Evolutionary conservation across 768 basidiomycete species (phyloP).

Genomic region (Tylopilus vinaceipallidus): DNA sequence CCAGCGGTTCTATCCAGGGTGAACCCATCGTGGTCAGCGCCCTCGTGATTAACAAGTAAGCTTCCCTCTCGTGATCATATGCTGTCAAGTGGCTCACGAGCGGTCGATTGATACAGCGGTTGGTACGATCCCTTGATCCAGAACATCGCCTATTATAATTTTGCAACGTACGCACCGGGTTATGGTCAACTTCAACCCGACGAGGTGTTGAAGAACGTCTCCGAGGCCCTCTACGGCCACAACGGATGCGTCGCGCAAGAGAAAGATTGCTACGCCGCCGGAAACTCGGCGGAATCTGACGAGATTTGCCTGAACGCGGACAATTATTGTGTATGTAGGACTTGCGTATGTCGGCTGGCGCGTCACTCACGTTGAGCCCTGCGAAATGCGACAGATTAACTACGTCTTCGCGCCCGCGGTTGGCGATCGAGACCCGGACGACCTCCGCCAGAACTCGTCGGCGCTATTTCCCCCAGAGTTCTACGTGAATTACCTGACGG

Average conservation of each 20-base stretch:
- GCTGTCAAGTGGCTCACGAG: neutral
- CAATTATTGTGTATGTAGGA: constrained; percentile 51
- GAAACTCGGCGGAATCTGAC: constrained; percentile 43
- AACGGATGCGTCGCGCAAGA: constrained; percentile 57
- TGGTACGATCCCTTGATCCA: constrained; percentile 69
- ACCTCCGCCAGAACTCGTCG: constrained; percentile 55
- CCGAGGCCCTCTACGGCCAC: constrained; percentile 43
- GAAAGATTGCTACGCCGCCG: constrained; percentile 55
- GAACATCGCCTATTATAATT: constrained; percentile 57
- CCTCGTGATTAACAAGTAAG: constrained; percentile 64
- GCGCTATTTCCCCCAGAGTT: constrained; percentile 56
- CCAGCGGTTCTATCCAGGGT: constrained; percentile 42
- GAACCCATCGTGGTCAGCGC: constrained; percentile 55
- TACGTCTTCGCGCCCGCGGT: constrained; percentile 52
- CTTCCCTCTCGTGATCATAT: neutral
- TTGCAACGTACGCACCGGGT: constrained; percentile 60
- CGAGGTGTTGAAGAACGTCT: constrained; percentile 44
- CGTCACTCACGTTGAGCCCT: neutral
- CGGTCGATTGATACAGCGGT: constrained; percentile 39
- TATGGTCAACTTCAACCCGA: constrained; percentile 61
- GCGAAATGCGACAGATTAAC: constrained; percentile 35
- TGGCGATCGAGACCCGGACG: constrained; percentile 51
- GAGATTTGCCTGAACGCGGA: constrained; percentile 50
- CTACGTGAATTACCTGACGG: constrained; percentile 46
- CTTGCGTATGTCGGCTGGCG: neutral